A percentile compares a stretch with the other conserved stretches of the same genome.
These are phyloP conservation scores for Peniophora sp. DNA, from an alignment of 1,284 basidiomycete species.

Conservation along the genomic window DNA sequence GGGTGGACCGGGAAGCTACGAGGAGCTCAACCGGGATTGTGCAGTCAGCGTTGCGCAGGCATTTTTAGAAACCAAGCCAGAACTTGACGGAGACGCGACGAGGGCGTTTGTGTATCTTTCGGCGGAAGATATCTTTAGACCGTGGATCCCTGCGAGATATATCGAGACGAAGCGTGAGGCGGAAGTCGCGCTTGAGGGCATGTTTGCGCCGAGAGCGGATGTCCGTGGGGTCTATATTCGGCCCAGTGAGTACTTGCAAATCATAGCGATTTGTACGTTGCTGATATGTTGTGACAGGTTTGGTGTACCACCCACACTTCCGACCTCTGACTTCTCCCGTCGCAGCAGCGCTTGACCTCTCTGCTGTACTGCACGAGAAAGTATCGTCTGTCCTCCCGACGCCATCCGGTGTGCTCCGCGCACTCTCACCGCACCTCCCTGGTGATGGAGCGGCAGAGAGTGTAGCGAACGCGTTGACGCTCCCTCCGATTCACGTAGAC, in stretches of 20 bases:
- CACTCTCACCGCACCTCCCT: conserved; percentile 32
- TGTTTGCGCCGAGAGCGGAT: conserved; percentile 36
- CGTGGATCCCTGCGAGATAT: conserved; percentile 79
- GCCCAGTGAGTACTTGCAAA: conserved; percentile 55
- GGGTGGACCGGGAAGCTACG: conserved; percentile 48
- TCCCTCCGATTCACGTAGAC: conserved; percentile 92
- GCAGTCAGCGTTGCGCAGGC: conserved; percentile 79
- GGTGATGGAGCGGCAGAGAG: conserved; percentile 39
- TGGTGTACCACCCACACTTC: conserved; percentile 94
- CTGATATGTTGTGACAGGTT: conserved; percentile 41
- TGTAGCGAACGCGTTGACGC: conserved; percentile 69
- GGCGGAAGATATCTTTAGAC: conserved; percentile 88
- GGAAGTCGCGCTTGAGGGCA: conserved; percentile 57
- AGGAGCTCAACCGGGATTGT: conserved; percentile 83
- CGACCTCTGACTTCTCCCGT: conserved; percentile 84
- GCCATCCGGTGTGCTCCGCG: conserved; percentile 50
- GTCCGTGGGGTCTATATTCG: conserved; percentile 68
- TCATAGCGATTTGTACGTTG: conserved; percentile 8
- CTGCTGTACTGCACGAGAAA: conserved; percentile 56
- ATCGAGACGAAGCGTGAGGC: conserved; percentile 89
- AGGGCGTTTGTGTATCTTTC: conserved; percentile 90
- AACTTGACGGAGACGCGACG: conserved; percentile 23
- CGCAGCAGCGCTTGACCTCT: conserved; percentile 79
- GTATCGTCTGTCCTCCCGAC: conserved; percentile 54
- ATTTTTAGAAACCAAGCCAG: conserved; percentile 42